A percentile compares a stretch with the other conserved stretches of the same genome.
These are phyloP conservation scores for Annona cherimola DNA, from an alignment of 164 flowering plant genomes.

Conservation along the genomic window DNA sequence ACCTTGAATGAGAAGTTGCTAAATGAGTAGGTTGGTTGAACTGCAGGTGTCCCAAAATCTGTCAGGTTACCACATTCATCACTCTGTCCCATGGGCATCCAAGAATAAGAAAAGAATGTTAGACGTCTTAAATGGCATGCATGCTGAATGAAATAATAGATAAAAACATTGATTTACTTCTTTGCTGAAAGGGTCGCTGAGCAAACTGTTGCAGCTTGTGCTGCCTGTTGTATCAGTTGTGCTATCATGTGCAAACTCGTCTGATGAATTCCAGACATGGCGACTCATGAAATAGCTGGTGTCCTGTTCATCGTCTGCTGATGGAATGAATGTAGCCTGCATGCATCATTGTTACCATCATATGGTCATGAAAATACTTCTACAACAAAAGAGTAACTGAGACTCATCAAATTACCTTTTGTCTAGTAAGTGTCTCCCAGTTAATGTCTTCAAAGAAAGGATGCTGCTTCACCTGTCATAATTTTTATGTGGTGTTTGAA, in stretches of 20 bases:
- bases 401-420: conserved; percentile 54
- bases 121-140: neutral
- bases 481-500: conserved; percentile 5
- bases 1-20: conserved; percentile 99
- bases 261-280: conserved; percentile 78
- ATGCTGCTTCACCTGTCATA: conserved; percentile 76
- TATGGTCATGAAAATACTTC: neutral
- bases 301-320: conserved; percentile 70
- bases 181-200: conserved; percentile 65
- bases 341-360: conserved; percentile 9
- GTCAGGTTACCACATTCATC: conserved; percentile 84
- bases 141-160: neutral
- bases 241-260: conserved; percentile 57
- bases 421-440: conserved; percentile 95
- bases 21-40: conserved; percentile 72
- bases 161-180: conserved; percentile 40
- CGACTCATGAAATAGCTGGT: conserved; percentile 98
- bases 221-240: conserved; percentile 54
- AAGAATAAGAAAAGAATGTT: neutral
- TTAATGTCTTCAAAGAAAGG: conserved; percentile 75
- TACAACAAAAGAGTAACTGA: neutral
- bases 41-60: conserved; percentile 55
- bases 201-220: conserved; percentile 63
- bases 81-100: conserved; percentile 41
- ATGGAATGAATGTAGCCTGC: conserved; percentile 93